Base-by-base conservation (phyloP, 1,284 basidiomycete species). In the Cryptococcus sp. region DNA sequence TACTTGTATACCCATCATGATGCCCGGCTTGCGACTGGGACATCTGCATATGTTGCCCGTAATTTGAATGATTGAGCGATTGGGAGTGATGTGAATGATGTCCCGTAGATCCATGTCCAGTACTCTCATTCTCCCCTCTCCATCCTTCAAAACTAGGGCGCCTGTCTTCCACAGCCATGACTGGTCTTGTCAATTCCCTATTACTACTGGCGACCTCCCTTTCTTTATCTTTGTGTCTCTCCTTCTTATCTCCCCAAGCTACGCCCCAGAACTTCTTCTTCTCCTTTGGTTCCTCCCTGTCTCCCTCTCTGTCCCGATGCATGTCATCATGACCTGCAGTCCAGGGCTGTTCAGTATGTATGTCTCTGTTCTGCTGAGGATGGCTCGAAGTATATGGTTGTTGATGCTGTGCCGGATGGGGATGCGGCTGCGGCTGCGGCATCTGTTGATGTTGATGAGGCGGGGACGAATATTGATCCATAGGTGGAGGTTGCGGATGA, bases 241-340 rank as follows among this genome's bases (percentile, higher is more conserved):
- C 56, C 39, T 60, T 55, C 45, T 53, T 59, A 24, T 59, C 60
- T 28, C 49, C 53, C 54, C 49, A 52, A 34, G 53, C 55, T 53
- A 66, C 63, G 1, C 60, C 64, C 59, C 64, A 67, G 52, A 69
- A 65, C 36, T 58, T 60, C 49, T 60, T 62, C 57, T 66, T 66
- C 48, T 64, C 59, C 51, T 64, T 69, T 18, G 58, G 58, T 25
- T 59, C 58, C 4, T 45, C 60, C 36, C 48, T 45, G 14, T 34
- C 49, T 18, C 37, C 18, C 21, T 24, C 36, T 14, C 42, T 48
- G 16, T 60, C 55, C 18, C n/a, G n/a, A 22, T 21, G 19, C 28
- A 23, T 31, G 18, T 23, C 45, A 22, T 37, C 16, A 1, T 39
- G 24, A 18, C 46, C 36, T 4, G 48, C 50, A 16, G 53, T 42